These are phyloP conservation scores for Royoungia palumana DNA, from an alignment of 768 basidiomycete genomes.

Conservation along the genomic window DNA sequence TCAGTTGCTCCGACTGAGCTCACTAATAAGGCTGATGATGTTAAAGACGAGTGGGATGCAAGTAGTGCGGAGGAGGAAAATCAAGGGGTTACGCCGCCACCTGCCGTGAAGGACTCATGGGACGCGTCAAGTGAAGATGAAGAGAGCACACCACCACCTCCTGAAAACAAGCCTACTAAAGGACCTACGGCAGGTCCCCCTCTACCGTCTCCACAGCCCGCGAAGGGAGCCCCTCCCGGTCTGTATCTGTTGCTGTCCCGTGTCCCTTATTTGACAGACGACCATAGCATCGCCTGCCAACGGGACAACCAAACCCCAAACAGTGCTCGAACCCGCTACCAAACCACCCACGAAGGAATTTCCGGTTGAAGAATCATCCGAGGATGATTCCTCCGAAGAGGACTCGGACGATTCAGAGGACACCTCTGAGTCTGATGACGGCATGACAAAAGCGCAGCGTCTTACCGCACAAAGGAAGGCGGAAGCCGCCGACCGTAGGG, in stretches of 20 bases:
- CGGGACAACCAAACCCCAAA: conserved; percentile 11
- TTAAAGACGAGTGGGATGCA: conserved; percentile 56
- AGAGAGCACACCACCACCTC: conserved; percentile 30
- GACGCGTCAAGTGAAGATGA: conserved; percentile 63
- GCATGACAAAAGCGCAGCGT: conserved; percentile 64
- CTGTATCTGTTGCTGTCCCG: conserved; percentile 1
- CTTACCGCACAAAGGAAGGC: conserved; percentile 71
- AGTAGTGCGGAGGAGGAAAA: conserved; percentile 44
- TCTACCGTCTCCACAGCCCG: neutral
- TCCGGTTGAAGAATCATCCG: conserved; percentile 34
- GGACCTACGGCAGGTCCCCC: neutral
- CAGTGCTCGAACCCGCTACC: conserved; percentile 26
- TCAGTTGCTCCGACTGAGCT: conserved; percentile 29
- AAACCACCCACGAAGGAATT: conserved; percentile 30
- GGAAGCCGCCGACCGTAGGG: conserved; percentile 76
- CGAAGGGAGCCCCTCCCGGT: conserved; percentile 10
- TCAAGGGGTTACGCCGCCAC: conserved; percentile 24
- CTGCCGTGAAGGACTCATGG: conserved; percentile 57
- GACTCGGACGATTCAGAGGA: conserved; percentile 49
- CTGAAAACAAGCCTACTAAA: conserved; percentile 16
- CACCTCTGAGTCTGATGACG: conserved; percentile 50
- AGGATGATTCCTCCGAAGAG: conserved; percentile 45
- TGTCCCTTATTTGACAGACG: neutral
- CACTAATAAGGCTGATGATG: conserved; percentile 23
- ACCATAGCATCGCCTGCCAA: conserved; percentile 6